These are phyloP conservation scores for Curvularia spicifera DNA, from an alignment of 2,329 filamentous ascomycete genomes.

Conservation along the genomic window DNA sequence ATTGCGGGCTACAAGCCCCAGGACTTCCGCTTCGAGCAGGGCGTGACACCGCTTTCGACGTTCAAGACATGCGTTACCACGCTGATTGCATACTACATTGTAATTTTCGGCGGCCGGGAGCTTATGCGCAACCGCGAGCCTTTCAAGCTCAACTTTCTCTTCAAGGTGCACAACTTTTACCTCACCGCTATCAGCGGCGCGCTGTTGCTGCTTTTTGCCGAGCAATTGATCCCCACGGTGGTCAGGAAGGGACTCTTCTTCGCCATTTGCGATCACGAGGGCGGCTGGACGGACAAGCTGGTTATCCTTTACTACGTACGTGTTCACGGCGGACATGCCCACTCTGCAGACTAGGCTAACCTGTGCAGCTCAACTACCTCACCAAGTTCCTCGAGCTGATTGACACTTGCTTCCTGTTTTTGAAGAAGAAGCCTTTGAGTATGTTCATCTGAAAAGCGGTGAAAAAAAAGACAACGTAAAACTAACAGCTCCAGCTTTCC, in stretches of 20 bases:
- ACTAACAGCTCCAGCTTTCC: constrained; percentile 68
- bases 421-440: constrained; percentile 99
- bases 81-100: constrained; percentile 85
- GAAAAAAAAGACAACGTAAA: constrained; percentile 15
- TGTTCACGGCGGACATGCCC: constrained; percentile 28
- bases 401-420: constrained; percentile 94
- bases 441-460: constrained; percentile 39
- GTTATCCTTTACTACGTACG: constrained; percentile 96
- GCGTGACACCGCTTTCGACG: constrained; percentile 88
- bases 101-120: constrained; percentile 92
- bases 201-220: constrained; percentile 83
- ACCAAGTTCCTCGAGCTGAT: constrained; percentile 97
- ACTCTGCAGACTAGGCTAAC: constrained; percentile 45
- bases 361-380: constrained; percentile 84
- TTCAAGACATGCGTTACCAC: constrained; percentile 80
- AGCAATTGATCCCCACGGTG: constrained; percentile 87
- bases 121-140: constrained; percentile 86
- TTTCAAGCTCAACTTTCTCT: constrained; percentile 85
- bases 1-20: constrained; percentile 81
- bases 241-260: constrained; percentile 83
- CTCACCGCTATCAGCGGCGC: constrained; percentile 83
- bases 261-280: constrained; percentile 79
- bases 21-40: constrained; percentile 83
- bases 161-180: constrained; percentile 97
- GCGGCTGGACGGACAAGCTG: constrained; percentile 92